phyloP scores from a whole-genome alignment of 2,329 filamentous ascomycete species.

The Fusarium miscanthi region DNA sequence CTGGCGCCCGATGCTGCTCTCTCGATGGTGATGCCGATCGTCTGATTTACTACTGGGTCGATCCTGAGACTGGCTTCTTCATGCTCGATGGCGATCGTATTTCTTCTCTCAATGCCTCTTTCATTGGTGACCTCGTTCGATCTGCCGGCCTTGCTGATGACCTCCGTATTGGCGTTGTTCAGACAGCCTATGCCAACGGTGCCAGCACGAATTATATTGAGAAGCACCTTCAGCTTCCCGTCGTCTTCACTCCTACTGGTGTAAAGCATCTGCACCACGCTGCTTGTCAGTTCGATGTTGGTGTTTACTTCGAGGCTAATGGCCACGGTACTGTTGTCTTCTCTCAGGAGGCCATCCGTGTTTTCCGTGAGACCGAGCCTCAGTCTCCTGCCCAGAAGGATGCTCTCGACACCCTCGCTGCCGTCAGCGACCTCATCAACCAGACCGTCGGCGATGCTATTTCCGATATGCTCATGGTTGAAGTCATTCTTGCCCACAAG shows the following conservation, averaged over 20 bases:
- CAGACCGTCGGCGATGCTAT: slow-evolving; percentile 97
- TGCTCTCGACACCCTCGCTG: slow-evolving; percentile 84
- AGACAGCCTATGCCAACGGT: slow-evolving; percentile 98
- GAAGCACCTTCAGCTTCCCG: slow-evolving; percentile 86
- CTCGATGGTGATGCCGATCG: slow-evolving; percentile 96
- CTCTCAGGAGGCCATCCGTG: slow-evolving; percentile 82
- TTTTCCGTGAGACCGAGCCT: slow-evolving; percentile 82
- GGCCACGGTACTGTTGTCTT: slow-evolving; percentile 98
- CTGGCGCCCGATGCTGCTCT: slow-evolving; percentile 85
- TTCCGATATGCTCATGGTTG: slow-evolving; percentile 94
- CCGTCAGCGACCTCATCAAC: slow-evolving; percentile 92
- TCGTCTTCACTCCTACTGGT: slow-evolving; percentile 92
- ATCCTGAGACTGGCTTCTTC: slow-evolving; percentile 84
- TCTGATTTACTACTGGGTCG: slow-evolving; percentile 93
- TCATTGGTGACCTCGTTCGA: slow-evolving; percentile 88
- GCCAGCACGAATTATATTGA: slow-evolving; percentile 92
- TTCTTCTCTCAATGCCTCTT: slow-evolving; percentile 91
- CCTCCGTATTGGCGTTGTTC: slow-evolving; percentile 91
- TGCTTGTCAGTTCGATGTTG: slow-evolving; percentile 93
- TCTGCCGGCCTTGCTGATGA: slow-evolving; percentile 82
- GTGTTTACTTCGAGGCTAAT: slow-evolving; percentile 98
- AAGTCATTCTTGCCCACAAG: slow-evolving; percentile 96
- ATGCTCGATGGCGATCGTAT: slow-evolving; percentile 98
- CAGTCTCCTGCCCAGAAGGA: slow-evolving; percentile 93
- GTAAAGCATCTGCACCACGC: slow-evolving; percentile 98